Conservation (phyloP, 2,329 filamentous ascomycete species). For the Cladosporium halotolerans region DNA sequence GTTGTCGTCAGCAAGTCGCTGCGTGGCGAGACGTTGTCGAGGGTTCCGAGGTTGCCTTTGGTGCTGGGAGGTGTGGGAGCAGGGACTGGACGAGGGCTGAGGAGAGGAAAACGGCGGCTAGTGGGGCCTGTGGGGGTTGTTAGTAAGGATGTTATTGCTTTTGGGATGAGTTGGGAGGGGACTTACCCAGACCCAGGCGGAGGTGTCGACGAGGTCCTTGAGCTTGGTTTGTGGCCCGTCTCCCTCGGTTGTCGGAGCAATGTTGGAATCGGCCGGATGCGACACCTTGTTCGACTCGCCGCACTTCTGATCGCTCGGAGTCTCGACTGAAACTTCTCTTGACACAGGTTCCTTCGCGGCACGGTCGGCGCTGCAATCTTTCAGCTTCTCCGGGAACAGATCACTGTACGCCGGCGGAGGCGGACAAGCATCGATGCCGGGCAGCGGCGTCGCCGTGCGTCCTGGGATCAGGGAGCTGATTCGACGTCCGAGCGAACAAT, state of each 20-base stretch:
- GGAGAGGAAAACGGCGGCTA: not conserved
- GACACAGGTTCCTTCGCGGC: no score
- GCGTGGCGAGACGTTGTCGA: not conserved
- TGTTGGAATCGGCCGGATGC: no score
- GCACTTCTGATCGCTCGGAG: not conserved
- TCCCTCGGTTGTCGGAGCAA: no score
- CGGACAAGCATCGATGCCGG: not conserved
- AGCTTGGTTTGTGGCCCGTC: no score
- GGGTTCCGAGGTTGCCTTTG: not conserved
- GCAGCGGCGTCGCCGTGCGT: not conserved
- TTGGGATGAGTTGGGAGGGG: not conserved
- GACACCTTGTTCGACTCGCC: no score
- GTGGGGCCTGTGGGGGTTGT: not conserved
- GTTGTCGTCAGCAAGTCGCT: not conserved
- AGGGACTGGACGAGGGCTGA: not conserved
- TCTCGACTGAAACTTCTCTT: not conserved
- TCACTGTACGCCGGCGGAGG: conserved; percentile 7
- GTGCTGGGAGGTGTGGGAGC: not conserved
- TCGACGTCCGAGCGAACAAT: not conserved
- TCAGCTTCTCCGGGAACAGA: conserved; percentile 1
- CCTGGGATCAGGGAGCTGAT: conserved; percentile 5
- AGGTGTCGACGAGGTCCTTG: not conserved
- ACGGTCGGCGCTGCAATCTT: no score
- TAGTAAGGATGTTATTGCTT: not conserved
- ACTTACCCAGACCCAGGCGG: conserved; percentile 2